A percentile compares a stretch with the other conserved stretches of the same genome.
These are phyloP conservation scores for Citrus hindsii DNA, from an alignment of 345 rosid species.

Conservation along the genomic window DNA sequence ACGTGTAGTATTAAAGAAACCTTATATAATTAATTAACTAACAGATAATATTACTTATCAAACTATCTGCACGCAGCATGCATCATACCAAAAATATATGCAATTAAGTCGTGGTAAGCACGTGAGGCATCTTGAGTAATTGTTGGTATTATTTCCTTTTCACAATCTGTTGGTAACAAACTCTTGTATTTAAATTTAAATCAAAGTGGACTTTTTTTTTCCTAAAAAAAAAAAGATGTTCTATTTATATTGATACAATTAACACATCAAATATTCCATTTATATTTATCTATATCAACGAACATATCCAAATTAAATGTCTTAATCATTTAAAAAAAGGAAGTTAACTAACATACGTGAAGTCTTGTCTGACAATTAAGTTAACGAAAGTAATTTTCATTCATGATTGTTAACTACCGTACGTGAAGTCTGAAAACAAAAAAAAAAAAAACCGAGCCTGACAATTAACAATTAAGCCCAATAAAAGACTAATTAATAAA, in stretches of 20 bases:
- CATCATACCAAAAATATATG: neutral
- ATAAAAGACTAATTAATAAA: no score
- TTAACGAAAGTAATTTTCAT: neutral
- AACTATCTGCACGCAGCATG: neutral
- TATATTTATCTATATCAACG: neutral
- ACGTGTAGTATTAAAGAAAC: neutral
- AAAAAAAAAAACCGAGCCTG: no score
- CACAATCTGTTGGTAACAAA: neutral
- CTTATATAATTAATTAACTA: neutral
- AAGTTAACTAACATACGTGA: no score
- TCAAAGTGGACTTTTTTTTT: neutral
- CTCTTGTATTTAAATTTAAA: neutral
- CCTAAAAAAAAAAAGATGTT: neutral
- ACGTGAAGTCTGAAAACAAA: no score
- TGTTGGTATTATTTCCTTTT: neutral
- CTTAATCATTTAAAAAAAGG: no score
- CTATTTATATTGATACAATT: neutral
- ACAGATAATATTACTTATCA: neutral
- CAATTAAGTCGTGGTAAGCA: neutral
- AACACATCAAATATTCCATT: neutral
- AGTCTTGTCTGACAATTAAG: neutral
- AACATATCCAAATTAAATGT: neutral
- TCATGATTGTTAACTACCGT: no score
- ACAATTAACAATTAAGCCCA: no score
- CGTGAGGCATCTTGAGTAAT: neutral